Percentiles rank a stretch among this genome's conserved stretches.
phyloP scores from a whole-genome alignment of 352 stramenopile genomes.

The Globisporangium nagaii region DNA sequence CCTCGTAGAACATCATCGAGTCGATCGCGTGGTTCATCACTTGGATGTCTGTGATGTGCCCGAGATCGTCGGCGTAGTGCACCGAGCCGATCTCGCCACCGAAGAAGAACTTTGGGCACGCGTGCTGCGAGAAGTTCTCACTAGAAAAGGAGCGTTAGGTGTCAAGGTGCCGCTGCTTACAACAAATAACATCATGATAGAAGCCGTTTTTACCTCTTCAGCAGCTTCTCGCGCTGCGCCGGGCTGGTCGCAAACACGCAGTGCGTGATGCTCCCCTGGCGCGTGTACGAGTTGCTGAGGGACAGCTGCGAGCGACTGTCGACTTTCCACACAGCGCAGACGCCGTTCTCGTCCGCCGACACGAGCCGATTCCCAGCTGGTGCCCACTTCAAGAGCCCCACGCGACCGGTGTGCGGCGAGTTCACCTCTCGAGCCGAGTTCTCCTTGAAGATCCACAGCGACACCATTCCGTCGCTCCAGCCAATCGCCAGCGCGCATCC shows the following conservation, averaged over 20 bases:
- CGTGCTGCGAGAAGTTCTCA: constrained; percentile 41
- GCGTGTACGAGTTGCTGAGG: constrained; percentile 79
- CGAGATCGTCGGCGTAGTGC: constrained; percentile 90
- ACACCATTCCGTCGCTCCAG: constrained; percentile 85
- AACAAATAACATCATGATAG: too few species aligned
- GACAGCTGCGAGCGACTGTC: constrained; percentile 73
- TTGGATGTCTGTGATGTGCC: constrained; percentile 89
- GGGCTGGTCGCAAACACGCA: constrained; percentile 77
- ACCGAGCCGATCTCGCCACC: constrained; percentile 88
- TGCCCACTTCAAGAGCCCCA: constrained; percentile 86
- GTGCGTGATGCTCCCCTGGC: constrained; percentile 83
- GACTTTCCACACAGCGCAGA: constrained; percentile 85
- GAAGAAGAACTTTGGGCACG: constrained; percentile 90
- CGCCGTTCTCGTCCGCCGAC: constrained; percentile 83
- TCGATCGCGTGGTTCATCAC: constrained; percentile 84
- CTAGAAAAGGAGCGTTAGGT: constrained; percentile 13
- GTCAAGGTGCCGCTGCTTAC: too few species aligned
- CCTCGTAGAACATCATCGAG: constrained; percentile 87
- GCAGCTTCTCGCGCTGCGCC: constrained; percentile 25
- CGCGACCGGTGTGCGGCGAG: constrained; percentile 63
- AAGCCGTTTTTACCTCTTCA: constrained; percentile 50
- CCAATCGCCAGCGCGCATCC: constrained; percentile 70
- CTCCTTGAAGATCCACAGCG: constrained; percentile 77
- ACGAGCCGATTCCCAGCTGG: constrained; percentile 84
- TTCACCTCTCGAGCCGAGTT: constrained; percentile 72